Conservation (phyloP, 306 rosid genomes). For the Rubus idaeus region DNA sequence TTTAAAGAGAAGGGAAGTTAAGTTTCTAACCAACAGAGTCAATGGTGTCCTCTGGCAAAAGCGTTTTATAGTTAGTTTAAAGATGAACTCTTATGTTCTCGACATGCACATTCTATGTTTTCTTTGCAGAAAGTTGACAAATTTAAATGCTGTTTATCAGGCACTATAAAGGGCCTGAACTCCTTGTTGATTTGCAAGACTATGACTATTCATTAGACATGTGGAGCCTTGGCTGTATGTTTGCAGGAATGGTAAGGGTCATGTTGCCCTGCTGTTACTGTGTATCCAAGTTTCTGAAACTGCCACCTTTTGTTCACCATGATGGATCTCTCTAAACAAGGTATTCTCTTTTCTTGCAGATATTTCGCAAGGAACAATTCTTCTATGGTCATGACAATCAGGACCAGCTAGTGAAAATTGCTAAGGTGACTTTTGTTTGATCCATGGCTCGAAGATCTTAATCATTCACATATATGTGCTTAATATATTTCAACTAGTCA, state of each 20-base stretch:
- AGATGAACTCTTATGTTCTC: background rate
- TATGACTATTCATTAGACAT: constrained; percentile 45
- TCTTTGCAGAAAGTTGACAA: background rate
- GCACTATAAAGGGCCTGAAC: constrained; percentile 53
- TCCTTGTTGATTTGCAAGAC: constrained; percentile 49
- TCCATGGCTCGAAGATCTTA: background rate
- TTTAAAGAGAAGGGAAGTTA: background rate
- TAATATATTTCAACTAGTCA: background rate
- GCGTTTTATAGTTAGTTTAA: background rate
- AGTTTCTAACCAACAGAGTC: background rate
- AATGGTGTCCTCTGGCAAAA: background rate
- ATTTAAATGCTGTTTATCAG: constrained; percentile 20
- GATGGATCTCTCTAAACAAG: background rate
- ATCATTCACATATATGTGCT: background rate
- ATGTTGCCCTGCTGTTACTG: background rate
- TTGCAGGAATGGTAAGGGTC: constrained; percentile 38
- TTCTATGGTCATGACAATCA: constrained; percentile 40
- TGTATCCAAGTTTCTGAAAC: background rate
- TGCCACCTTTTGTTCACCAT: background rate
- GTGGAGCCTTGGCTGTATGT: constrained; percentile 42
- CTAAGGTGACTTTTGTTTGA: constrained; percentile 30
- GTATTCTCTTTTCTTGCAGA: constrained; percentile 25
- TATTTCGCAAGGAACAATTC: constrained; percentile 47
- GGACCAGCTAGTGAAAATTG: constrained; percentile 48
- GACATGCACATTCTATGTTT: background rate